phyloP scores from a whole-genome alignment of 2,329 filamentous ascomycete genomes.

The Thielaviopsis euricoi region DNA sequence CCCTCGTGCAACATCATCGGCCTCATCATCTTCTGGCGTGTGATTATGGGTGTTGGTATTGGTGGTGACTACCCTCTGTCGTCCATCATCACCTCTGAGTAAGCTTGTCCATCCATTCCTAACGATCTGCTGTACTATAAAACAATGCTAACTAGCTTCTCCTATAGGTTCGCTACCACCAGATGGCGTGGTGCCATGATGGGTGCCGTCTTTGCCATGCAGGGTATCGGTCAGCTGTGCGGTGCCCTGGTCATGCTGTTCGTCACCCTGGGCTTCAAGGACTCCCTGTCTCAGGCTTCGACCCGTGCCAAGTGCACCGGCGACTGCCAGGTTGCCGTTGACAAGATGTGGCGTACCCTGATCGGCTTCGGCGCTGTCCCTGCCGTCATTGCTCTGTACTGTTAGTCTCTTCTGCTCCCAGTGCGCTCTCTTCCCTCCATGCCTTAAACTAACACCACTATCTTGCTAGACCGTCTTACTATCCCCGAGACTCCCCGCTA shows the following conservation, averaged over 20 bases:
- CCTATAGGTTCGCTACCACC: conserved; percentile 48
- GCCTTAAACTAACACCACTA: not conserved
- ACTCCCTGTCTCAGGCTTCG: conserved; percentile 36
- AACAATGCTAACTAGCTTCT: not conserved
- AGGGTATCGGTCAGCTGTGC: conserved; percentile 64
- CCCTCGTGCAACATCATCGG: conserved; percentile 46
- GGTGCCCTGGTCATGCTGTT: conserved; percentile 65
- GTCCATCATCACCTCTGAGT: conserved; percentile 74
- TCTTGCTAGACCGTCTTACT: conserved; percentile 40
- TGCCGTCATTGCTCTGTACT: conserved; percentile 69
- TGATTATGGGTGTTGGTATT: conserved; percentile 42
- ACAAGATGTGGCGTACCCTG: conserved; percentile 76
- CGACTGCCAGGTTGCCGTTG: conserved; percentile 32
- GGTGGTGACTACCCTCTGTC: conserved; percentile 59
- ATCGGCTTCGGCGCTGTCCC: conserved; percentile 71
- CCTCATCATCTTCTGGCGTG: conserved; percentile 64
- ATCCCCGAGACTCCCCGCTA: conserved; percentile 81
- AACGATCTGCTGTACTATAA: too few relatives aligned
- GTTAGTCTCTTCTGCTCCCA: conserved; percentile 15
- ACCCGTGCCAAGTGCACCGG: conserved; percentile 36
- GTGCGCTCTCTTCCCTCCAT: not conserved
- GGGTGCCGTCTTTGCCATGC: conserved; percentile 74
- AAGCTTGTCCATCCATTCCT: conserved; percentile 14
- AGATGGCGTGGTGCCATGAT: conserved; percentile 81
- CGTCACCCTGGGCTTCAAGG: conserved; percentile 54